Percentiles rank a stretch among this genome's conserved stretches.
Conservation (phyloP, 306 rosid species). For the Vicia faba region DNA sequence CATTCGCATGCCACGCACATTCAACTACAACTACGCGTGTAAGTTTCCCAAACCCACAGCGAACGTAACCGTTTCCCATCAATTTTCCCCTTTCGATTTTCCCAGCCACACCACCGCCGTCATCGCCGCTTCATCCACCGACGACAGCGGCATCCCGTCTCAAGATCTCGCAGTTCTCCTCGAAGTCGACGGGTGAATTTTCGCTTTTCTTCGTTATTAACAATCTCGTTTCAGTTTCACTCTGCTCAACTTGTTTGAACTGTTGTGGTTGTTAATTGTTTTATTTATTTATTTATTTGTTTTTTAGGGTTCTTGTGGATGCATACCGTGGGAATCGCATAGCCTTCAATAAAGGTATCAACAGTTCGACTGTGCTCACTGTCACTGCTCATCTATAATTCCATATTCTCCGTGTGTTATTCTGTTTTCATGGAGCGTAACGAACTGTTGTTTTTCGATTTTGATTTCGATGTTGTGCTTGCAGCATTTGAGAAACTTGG, state of each 20-base stretch:
- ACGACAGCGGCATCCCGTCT: slow-evolving; percentile 38
- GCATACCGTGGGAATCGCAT: slow-evolving; percentile 85
- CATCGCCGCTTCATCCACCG: slow-evolving; percentile 46
- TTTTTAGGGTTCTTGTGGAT: slow-evolving; percentile 78
- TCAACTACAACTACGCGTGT: not conserved
- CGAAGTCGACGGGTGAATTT: slow-evolving; percentile 79
- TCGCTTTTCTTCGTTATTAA: slow-evolving; percentile 3
- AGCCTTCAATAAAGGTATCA: slow-evolving; percentile 81
- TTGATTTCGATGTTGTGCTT: not conserved
- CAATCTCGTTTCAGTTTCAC: not conserved
- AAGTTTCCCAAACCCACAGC: slow-evolving; percentile 6
- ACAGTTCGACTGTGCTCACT: not conserved
- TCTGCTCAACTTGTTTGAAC: not conserved
- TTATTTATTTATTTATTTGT: slow-evolving; percentile 24
- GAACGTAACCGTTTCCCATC: slow-evolving; percentile 3
- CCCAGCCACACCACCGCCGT: slow-evolving; percentile 46
- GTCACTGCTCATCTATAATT: not conserved
- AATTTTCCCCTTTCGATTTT: slow-evolving; percentile 31
- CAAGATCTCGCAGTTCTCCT: slow-evolving; percentile 77
- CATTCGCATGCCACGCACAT: slow-evolving; percentile 12
- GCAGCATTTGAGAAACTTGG: slow-evolving; percentile 85
- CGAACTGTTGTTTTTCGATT: not conserved
- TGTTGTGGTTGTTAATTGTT: slow-evolving; percentile 1
- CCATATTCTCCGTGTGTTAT: not conserved
- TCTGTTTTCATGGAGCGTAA: slow-evolving; percentile 15